These are phyloP conservation scores for Pseudovirgaria hyperparasitica DNA, from an alignment of 2,329 filamentous ascomycete species.

Conservation along the genomic window DNA sequence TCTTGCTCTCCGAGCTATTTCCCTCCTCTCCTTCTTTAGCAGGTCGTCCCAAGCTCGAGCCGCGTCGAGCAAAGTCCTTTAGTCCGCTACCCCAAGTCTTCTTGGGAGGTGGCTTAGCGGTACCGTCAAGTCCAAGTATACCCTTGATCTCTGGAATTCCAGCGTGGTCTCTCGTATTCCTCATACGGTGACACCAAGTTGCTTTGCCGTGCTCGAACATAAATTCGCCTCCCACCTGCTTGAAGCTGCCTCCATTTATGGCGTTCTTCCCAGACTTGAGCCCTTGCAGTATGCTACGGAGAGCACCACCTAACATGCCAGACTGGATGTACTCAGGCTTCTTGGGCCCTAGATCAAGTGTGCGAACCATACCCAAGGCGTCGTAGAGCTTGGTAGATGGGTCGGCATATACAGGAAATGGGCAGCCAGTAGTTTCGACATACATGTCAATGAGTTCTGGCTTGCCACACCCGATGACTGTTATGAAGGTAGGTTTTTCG, in stretches of 20 bases:
- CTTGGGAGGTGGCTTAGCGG: slow-evolving; percentile 12
- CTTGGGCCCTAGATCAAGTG: slow-evolving; percentile 43
- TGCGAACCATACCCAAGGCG: slow-evolving; percentile 55
- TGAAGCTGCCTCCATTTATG: slow-evolving; percentile 50
- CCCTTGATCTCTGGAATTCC: slow-evolving; percentile 56
- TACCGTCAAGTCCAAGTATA: slow-evolving; percentile 38
- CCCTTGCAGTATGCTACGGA: slow-evolving; percentile 46
- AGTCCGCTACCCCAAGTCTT: slow-evolving; percentile 22
- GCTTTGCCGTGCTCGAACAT: slow-evolving; percentile 60
- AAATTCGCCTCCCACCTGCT: slow-evolving; percentile 66
- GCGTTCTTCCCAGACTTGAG: slow-evolving; percentile 47
- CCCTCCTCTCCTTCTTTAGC: slow-evolving; percentile 7
- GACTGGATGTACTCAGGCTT: slow-evolving; percentile 53
- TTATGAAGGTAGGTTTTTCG: slow-evolving; percentile 46
- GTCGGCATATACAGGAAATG: slow-evolving; percentile 68
- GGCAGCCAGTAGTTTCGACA: slow-evolving; percentile 46
- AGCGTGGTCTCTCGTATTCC: slow-evolving; percentile 62
- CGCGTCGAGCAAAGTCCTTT: slow-evolving; percentile 11
- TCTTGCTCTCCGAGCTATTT: slow-evolving; percentile 15
- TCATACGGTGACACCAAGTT: slow-evolving; percentile 75
- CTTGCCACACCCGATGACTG: slow-evolving; percentile 60
- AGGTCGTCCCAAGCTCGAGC: slow-evolving; percentile 5
- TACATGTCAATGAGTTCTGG: slow-evolving; percentile 58
- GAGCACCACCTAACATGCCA: slow-evolving; percentile 30
- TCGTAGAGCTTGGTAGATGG: slow-evolving; percentile 54